Conservation (phyloP, 441 rosid genomes). For the Gossypium trilobum region DNA sequence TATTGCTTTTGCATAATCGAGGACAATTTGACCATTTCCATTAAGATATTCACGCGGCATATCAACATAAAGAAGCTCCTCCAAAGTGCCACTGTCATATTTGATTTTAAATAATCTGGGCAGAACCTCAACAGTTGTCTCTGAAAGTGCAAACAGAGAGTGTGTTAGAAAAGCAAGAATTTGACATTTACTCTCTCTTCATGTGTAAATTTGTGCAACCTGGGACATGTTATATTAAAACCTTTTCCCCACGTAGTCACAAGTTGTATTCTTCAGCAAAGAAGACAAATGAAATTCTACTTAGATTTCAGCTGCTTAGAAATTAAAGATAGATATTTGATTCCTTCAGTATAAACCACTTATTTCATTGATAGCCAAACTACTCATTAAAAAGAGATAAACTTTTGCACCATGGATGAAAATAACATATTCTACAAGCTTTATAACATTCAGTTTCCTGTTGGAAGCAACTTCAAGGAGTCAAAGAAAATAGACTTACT, state of each 20-base stretch:
- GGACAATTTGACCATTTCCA: conserved; percentile 31
- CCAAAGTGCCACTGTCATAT: conserved; percentile 41
- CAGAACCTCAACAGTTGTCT: conserved; percentile 37
- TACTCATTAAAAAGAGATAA: background rate
- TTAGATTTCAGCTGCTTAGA: background rate
- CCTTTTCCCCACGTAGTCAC: background rate
- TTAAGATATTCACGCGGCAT: conserved; percentile 32
- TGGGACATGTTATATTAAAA: background rate
- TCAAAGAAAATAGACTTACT: background rate
- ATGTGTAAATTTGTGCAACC: background rate
- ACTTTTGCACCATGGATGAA: background rate
- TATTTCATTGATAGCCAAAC: background rate
- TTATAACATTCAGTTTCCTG: background rate
- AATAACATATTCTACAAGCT: background rate
- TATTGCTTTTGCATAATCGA: conserved; percentile 37
- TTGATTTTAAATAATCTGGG: conserved; percentile 40
- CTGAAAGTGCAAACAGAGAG: conserved; percentile 18
- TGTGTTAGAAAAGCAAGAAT: background rate
- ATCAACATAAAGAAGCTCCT: conserved; percentile 38
- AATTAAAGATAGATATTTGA: background rate
- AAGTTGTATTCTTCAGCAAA: background rate
- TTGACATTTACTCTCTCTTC: background rate
- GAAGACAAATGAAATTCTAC: conserved; percentile 1
- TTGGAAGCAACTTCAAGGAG: background rate
- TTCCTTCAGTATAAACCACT: background rate